These are phyloP conservation scores for Rostrohypoxylon terebratum DNA, from an alignment of 495 filamentous ascomycete species.

Conservation along the genomic window DNA sequence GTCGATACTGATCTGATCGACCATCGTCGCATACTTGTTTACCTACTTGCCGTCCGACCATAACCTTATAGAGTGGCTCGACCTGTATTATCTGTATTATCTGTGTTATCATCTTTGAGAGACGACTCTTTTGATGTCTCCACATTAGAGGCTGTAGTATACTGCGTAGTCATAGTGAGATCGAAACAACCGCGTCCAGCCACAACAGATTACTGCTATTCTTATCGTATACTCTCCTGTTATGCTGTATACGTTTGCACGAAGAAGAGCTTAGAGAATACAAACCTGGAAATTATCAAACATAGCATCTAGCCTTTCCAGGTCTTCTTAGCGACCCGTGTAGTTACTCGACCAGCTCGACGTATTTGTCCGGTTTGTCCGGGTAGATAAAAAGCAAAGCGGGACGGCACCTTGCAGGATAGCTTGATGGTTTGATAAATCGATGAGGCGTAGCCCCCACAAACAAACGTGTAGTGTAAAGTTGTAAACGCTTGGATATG, in stretches of 20 bases:
- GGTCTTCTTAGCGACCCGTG: neutral
- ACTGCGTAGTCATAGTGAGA: too few species aligned
- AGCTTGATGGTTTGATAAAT: neutral
- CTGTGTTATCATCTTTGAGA: too few species aligned
- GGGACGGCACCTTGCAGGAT: constrained; percentile 46
- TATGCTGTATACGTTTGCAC: too few species aligned
- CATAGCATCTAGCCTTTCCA: neutral
- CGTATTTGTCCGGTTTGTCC: constrained; percentile 17
- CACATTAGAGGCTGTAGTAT: too few species aligned
- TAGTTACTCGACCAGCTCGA: constrained; percentile 17
- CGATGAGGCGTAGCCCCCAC: constrained; percentile 33
- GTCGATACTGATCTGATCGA: constrained; percentile 14
- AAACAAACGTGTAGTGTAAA: constrained; percentile 25
- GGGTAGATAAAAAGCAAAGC: constrained; percentile 24
- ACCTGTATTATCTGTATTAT: neutral
- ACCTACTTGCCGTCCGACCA: neutral
- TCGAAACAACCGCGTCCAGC: too few species aligned
- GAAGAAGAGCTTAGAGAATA: too few species aligned
- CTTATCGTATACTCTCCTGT: too few species aligned
- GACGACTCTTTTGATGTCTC: too few species aligned
- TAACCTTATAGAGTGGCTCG: neutral
- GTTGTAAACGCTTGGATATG: neutral
- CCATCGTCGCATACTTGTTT: constrained; percentile 1
- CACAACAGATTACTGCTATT: too few species aligned
- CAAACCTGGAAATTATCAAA: neutral